phyloP scores from a whole-genome alignment of 2,329 filamentous ascomycete genomes.

The Claviceps sp. region DNA sequence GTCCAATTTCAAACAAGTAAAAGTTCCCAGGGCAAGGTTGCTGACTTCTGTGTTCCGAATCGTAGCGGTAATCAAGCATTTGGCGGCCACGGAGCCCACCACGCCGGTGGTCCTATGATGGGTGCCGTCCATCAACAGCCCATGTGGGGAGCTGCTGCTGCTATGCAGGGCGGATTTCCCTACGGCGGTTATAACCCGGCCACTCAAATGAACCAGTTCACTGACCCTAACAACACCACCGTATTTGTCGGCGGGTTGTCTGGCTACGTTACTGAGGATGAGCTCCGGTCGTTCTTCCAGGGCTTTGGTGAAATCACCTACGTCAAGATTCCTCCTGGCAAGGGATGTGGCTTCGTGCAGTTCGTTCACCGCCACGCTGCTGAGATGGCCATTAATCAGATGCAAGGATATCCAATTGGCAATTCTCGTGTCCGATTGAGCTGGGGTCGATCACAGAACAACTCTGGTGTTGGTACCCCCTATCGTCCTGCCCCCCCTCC shows the following conservation, averaged over 20 bases:
- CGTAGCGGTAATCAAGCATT: conserved; percentile 26
- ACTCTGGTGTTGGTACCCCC: conserved; percentile 93
- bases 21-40: not conserved
- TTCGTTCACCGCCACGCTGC: conserved; percentile 97
- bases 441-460: conserved; percentile 98
- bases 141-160: conserved; percentile 24
- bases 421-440: conserved; percentile 96
- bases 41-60: conserved; percentile 2
- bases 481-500: conserved; percentile 79
- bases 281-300: conserved; percentile 99
- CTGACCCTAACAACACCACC: conserved; percentile 97
- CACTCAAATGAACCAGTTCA: conserved; percentile 91
- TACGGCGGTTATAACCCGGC: conserved; percentile 35
- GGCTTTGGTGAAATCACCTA: conserved; percentile 99
- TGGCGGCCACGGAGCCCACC: conserved; percentile 28
- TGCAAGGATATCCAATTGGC: conserved; percentile 98
- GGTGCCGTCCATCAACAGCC: conserved; percentile 30
- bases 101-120: conserved; percentile 32
- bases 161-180: conserved; percentile 21
- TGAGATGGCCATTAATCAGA: conserved; percentile 99
- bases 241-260: conserved; percentile 96
- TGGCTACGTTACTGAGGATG: conserved; percentile 96
- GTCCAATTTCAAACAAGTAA: too few relatives aligned
- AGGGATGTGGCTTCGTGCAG: conserved; percentile 97
- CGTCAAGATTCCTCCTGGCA: conserved; percentile 98